Base-by-base conservation (phyloP, 495 filamentous ascomycete species). In the Podospora didyma region DNA sequence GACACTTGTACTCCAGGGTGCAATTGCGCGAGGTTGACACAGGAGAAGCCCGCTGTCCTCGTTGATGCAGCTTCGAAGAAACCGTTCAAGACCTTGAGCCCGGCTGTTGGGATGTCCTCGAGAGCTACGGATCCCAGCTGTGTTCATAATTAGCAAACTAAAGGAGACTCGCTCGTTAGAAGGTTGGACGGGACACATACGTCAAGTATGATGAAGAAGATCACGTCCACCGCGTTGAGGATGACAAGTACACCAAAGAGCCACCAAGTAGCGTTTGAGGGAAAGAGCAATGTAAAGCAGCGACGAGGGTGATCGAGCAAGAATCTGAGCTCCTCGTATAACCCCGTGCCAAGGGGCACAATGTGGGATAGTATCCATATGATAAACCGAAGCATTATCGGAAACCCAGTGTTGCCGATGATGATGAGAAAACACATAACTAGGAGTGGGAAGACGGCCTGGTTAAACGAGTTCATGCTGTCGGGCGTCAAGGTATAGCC, bases 1-100 rank as follows among this genome's bases (percentile, higher is more conserved):
- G 91, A 96, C 3, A 94, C 89, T 65, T 97, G 93, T 12, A 96
- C 90, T 2, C 87, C 93, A 0, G 93, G 93, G 63, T 97, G 93
- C 14, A 97, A 77, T 0, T 76, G 69, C 6, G 89, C 75, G 22
- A 97, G 73, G 57, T 87, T 88, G 62, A 96, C 81, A 46, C 88
- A 86, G 7, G 87, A 76, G 63, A 96, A 96, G 1, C 93, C 93
- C 2, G 93, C 91, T 2, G 92, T 96, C 59, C 93, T 77, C 0
- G 93, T 96, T 12, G 87, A 85, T 0, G 85, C 80, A 1, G 93
- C 92, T 72, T 97, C 91, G 68, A 96, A 97, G 56, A 92, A 79
- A 12, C 89, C 93, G 57, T 90, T 87, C 2, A 97, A 67, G 21
- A 97, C 76, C 47, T 89, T 83, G 60, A 86, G 37, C 90, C 87